phyloP scores from a whole-genome alignment of 2,329 filamentous ascomycete genomes.

The Aspergillus oerlinghausenensis region DNA sequence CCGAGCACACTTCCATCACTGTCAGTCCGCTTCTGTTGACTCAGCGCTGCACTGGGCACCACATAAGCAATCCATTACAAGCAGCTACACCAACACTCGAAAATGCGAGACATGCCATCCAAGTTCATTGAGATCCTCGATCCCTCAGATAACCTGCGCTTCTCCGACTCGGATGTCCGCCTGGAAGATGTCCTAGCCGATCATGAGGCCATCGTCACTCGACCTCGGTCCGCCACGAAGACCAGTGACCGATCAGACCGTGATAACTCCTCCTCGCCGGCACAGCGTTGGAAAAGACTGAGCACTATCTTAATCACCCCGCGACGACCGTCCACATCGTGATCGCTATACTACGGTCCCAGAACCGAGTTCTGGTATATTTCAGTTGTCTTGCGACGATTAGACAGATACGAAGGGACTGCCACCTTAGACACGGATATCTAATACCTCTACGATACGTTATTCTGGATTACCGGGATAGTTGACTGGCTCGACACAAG shows the following conservation, averaged over 20 bases:
- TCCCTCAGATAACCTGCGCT: constrained; percentile 29
- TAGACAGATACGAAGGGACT: too few relatives aligned
- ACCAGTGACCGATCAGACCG: constrained; percentile 24
- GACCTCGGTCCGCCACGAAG: constrained; percentile 33
- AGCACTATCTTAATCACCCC: constrained; percentile 29
- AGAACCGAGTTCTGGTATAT: background rate
- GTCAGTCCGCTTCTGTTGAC: background rate
- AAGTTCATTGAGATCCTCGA: constrained; percentile 43
- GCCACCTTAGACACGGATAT: too few relatives aligned
- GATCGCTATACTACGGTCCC: background rate
- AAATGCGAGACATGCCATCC: constrained; percentile 35
- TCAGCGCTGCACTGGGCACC: background rate
- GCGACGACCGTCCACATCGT: constrained; percentile 11
- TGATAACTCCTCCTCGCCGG: constrained; percentile 19
- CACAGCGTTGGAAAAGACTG: constrained; percentile 30
- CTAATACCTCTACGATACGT: too few relatives aligned
- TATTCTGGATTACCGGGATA: background rate
- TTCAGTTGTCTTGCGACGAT: background rate
- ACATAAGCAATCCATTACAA: background rate
- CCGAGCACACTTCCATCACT: background rate
- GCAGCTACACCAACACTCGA: constrained; percentile 1
- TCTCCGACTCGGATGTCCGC: constrained; percentile 38
- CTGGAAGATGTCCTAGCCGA: constrained; percentile 42
- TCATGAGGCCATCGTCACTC: constrained; percentile 33
- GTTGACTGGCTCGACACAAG: background rate